phyloP scores from a whole-genome alignment of 1,139 yeast genomes.

The Magnusiomyces magnusii region DNA sequence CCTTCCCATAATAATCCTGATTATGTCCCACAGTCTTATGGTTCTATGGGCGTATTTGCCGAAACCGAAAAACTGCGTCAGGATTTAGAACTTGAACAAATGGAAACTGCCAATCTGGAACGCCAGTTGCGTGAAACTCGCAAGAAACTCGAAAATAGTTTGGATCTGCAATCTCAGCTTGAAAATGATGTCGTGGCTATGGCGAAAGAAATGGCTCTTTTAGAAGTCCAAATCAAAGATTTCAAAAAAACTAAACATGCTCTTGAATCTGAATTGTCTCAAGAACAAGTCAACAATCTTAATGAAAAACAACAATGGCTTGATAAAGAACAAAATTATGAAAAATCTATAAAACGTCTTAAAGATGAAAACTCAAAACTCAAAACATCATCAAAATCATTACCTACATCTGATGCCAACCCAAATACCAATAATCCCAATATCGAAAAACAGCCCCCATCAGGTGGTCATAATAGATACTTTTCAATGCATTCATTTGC shows the following conservation, averaged over 20 bases:
- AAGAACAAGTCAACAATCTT: conserved; percentile 28
- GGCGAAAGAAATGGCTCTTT: conserved; percentile 21
- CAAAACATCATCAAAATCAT: neutral
- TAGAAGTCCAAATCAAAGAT: conserved; percentile 23
- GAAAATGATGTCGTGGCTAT: conserved; percentile 29
- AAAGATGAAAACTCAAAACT: conserved; percentile 10
- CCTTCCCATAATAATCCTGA: neutral
- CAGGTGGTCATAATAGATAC: neutral
- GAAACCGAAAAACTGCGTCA: conserved; percentile 20
- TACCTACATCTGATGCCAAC: neutral
- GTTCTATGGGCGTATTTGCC: neutral
- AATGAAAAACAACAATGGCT: conserved; percentile 32
- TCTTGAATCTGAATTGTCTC: conserved; percentile 23
- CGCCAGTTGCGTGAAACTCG: conserved; percentile 21
- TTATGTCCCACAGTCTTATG: conserved; percentile 1
- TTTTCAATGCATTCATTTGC: conserved; percentile 1
- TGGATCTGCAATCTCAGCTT: conserved; percentile 23
- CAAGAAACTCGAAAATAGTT: conserved; percentile 18
- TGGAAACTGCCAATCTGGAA: conserved; percentile 23
- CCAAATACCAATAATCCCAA: neutral
- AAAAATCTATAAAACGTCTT: conserved; percentile 20
- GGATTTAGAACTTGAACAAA: conserved; percentile 27
- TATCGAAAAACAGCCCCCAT: neutral
- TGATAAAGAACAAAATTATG: conserved; percentile 27
- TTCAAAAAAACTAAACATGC: conserved; percentile 22